Conservation (phyloP, 305 asterid species). For the Lippia alba region DNA sequence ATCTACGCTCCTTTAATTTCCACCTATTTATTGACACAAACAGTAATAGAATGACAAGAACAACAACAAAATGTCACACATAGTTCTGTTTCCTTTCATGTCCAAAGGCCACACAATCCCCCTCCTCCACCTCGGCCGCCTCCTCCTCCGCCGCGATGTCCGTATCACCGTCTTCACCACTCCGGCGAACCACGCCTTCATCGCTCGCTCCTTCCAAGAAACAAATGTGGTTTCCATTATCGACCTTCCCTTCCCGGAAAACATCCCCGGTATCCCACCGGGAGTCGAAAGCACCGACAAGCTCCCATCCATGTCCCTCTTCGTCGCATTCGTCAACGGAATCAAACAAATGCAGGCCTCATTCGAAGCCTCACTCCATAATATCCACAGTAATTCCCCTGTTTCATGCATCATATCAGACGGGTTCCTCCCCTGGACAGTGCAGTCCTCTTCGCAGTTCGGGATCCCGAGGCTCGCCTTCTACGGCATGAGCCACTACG, state of each 20-base stretch:
- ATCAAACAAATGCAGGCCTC: constrained; percentile 51
- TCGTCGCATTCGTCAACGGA: constrained; percentile 43
- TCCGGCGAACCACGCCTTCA: constrained; percentile 54
- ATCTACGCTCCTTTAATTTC: too few relatives aligned
- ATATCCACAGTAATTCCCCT: constrained; percentile 22
- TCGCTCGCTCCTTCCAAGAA: constrained; percentile 37
- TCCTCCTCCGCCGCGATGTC: constrained; percentile 48
- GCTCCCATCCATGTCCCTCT: constrained; percentile 63
- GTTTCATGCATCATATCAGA: constrained; percentile 60
- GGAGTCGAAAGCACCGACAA: constrained; percentile 68
- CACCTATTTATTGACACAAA: constrained; percentile 4
- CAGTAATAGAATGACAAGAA: not conserved
- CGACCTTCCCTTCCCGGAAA: constrained; percentile 62
- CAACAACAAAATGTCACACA: constrained; percentile 37
- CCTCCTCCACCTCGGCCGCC: constrained; percentile 59
- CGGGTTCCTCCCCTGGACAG: constrained; percentile 70
- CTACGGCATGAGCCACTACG: constrained; percentile 54
- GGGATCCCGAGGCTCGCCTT: constrained; percentile 60
- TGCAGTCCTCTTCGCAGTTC: constrained; percentile 46
- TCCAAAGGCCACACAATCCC: constrained; percentile 89
- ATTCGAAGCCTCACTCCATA: constrained; percentile 50
- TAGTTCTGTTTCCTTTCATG: constrained; percentile 79
- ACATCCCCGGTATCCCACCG: constrained; percentile 50
- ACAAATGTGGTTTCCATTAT: constrained; percentile 35
- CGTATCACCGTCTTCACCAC: constrained; percentile 70